phyloP scores from a whole-genome alignment of 805 yeast genomes.

The Hermanozyma aechmeae region DNA sequence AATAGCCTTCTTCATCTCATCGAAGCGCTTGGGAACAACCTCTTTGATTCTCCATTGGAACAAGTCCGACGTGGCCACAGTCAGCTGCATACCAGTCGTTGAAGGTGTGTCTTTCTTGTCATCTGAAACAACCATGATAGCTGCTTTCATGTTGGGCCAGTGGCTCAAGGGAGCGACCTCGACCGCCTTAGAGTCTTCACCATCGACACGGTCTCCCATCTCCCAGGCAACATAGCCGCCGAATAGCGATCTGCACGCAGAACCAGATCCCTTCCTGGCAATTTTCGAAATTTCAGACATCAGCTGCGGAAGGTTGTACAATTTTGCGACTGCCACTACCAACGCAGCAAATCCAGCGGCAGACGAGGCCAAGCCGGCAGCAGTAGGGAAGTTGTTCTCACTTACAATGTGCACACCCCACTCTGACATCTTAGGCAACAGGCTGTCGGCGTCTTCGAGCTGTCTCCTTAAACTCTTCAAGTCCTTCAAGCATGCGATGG shows the following conservation, averaged over 20 bases:
- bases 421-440: constrained; percentile 52
- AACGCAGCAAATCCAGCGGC: constrained; percentile 99
- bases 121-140: constrained; percentile 85
- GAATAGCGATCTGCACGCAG: constrained; percentile 93
- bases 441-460: constrained; percentile 46
- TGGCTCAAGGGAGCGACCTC: constrained; percentile 76
- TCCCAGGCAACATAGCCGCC: constrained; percentile 99
- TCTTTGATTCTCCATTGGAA: constrained; percentile 68
- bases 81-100: constrained; percentile 93
- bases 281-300: constrained; percentile 80
- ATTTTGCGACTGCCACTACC: constrained; percentile 77
- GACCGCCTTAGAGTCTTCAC: constrained; percentile 91
- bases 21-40: constrained; percentile 83
- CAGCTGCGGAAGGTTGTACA: constrained; percentile 79
- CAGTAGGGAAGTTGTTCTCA: constrained; percentile 97
- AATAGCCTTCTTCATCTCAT: constrained; percentile 74
- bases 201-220: constrained; percentile 72
- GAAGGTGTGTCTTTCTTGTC: constrained; percentile 92
- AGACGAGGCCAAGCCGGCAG: constrained; percentile 95
- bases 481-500: constrained; percentile 68
- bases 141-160: constrained; percentile 91
- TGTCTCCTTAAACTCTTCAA: constrained; percentile 57
- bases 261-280: constrained; percentile 97
- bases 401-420: constrained; percentile 74
- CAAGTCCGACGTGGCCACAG: constrained; percentile 82